Percentiles rank a stretch among this genome's conserved stretches.
phyloP scores from a whole-genome alignment of 257 asterid genomes.

The Solanum chiquidenum region DNA sequence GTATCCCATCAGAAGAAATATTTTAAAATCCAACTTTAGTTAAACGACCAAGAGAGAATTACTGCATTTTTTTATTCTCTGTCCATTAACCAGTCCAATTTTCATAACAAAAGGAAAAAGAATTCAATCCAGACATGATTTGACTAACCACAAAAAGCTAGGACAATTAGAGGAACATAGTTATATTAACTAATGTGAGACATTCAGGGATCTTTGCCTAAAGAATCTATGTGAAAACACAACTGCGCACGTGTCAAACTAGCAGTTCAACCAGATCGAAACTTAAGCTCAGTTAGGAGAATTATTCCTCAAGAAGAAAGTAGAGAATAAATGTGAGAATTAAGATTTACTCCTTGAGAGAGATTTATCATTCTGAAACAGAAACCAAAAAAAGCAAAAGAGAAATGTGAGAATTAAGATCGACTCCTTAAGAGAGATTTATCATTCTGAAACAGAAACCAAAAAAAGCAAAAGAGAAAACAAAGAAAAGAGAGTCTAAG shows the following conservation, averaged over 20 bases:
- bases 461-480: background rate
- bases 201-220: background rate
- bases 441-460: background rate
- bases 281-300: background rate
- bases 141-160: background rate
- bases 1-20: background rate
- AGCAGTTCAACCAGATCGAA: background rate
- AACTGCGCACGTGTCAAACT: background rate
- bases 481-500: background rate
- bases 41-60: background rate
- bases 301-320: background rate
- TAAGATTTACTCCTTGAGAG: background rate
- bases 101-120: background rate
- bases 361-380: background rate
- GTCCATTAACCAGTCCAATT: background rate
- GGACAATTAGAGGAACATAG: background rate
- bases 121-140: background rate
- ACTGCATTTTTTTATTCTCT: background rate
- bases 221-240: background rate
- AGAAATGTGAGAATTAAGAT: background rate
- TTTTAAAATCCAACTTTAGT: background rate
- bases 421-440: background rate
- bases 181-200: background rate
- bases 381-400: background rate
- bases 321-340: background rate